Conservation (phyloP, 495 filamentous ascomycete genomes). For the Aspergillus conjunctus region DNA sequence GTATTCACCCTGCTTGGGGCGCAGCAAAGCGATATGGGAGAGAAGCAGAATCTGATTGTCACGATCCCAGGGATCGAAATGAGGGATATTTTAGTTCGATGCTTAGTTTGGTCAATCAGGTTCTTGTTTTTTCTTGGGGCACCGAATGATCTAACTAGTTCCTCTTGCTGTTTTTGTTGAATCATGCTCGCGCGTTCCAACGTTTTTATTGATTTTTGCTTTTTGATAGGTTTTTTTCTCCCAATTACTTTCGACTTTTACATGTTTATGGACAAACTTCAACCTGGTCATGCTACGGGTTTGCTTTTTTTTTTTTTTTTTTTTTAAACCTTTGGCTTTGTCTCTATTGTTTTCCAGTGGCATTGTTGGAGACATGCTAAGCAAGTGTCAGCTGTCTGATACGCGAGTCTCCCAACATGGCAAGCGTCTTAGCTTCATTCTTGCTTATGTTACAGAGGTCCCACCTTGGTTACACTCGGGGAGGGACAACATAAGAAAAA, state of each 20-base stretch:
- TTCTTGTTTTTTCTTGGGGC: neutral
- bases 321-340: neutral
- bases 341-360: neutral
- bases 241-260: neutral
- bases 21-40: neutral
- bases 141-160: neutral
- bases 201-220: slow-evolving; percentile 1
- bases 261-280: neutral
- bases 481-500: neutral
- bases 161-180: neutral
- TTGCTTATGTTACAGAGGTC: neutral
- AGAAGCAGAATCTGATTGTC: neutral
- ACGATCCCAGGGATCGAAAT: neutral
- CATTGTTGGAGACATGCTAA: neutral
- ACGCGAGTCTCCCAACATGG: neutral
- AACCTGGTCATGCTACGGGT: neutral
- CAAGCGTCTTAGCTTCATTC: neutral
- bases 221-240: neutral
- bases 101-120: neutral
- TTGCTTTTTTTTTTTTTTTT: neutral
- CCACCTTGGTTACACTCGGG: neutral
- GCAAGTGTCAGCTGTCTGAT: neutral
- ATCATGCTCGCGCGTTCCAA: neutral
- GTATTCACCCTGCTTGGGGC: neutral
- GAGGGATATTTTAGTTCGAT: neutral